Base-by-base conservation (phyloP, 331 rosid species). In the Cydonia oblonga region DNA sequence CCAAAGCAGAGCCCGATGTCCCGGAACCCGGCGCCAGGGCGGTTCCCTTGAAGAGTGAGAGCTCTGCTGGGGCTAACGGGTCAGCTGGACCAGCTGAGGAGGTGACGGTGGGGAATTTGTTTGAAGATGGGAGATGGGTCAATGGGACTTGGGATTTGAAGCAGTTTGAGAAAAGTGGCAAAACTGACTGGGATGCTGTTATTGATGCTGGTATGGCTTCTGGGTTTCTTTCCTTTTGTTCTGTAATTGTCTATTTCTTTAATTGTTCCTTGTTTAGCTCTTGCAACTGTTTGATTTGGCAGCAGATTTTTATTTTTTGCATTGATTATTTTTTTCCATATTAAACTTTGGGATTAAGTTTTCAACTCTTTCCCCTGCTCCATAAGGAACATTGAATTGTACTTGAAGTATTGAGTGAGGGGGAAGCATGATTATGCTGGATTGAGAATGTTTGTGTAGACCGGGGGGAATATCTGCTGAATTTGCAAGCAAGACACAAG, bases 121-220 rank as follows among this genome's bases (percentile, higher is more conserved):
- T 90, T 71, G 81, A 79, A 69, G 88, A 93, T 57, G 81, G 88
- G 5, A 89, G 76, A 74, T 93, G 98, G 98, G 80, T 89, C 40
- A 81, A 73, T 58, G 98, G 98, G 69, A 89, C 96, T 20, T 93
- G 98, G 98, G 96, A 93, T 69, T 79, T 93, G 96, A 91, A 74
- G 84, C 97, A 88, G 87, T 93, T 91, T 77, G 81, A 66, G 89
- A 93, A 89, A 52, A 77, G 80, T 80, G 95, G 96, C 4, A 83
- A 60, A 24, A 86, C 91, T 11, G 91, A 93, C 54, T 93, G 98
- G 98, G 97, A 93, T 79, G 88, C 97, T 83, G 96, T 93, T 54
- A 93, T 93, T 70, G 98, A 91, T 81, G 96, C 96, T 46, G 98
- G 98, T 93, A 79, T 80, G 80, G 5, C 71, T 73, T 33, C 78